These are phyloP conservation scores for Aspergillus ruber DNA, from an alignment of 2,329 filamentous ascomycete species.

Conservation along the genomic window DNA sequence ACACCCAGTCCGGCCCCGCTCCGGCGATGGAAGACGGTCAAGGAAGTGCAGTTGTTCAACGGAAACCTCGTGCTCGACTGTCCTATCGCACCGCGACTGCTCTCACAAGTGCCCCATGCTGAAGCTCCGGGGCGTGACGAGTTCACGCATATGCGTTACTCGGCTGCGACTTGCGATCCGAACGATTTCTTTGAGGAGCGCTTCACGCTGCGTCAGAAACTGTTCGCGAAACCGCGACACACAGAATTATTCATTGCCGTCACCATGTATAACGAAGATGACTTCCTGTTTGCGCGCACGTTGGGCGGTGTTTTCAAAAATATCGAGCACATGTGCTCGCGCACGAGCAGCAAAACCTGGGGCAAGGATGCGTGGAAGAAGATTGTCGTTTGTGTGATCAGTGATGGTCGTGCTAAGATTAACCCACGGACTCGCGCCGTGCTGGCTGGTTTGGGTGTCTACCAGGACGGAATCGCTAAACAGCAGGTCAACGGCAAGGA, in stretches of 20 bases:
- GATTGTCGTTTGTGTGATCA: conserved; percentile 96
- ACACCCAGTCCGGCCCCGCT: conserved; percentile 56
- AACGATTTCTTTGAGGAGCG: conserved; percentile 79
- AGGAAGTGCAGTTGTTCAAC: conserved; percentile 94
- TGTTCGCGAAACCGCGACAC: conserved; percentile 87
- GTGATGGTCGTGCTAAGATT: conserved; percentile 94
- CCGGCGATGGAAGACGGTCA: conserved; percentile 95
- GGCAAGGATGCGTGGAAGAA: conserved; percentile 99
- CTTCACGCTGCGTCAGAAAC: conserved; percentile 82
- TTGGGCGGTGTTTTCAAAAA: conserved; percentile 99
- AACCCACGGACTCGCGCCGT: conserved; percentile 85
- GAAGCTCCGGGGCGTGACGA: conserved; percentile 73
- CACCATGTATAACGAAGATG: conserved; percentile 99
- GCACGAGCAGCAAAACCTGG: conserved; percentile 93
- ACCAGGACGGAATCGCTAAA: conserved; percentile 97
- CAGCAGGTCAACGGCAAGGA: conserved; percentile 95
- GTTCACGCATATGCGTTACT: conserved; percentile 74
- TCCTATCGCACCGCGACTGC: conserved; percentile 78
- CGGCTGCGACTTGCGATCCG: conserved; percentile 90
- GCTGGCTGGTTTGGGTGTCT: conserved; percentile 87
- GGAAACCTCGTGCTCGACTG: conserved; percentile 97
- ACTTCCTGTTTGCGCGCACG: conserved; percentile 88
- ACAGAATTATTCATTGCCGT: conserved; percentile 95
- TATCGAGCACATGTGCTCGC: conserved; percentile 94
- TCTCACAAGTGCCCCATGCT: conserved; percentile 83